Evolutionary conservation across 1,284 basidiomycete species (phyloP).

Genomic region (Leccinum pseudoinsigne): DNA sequence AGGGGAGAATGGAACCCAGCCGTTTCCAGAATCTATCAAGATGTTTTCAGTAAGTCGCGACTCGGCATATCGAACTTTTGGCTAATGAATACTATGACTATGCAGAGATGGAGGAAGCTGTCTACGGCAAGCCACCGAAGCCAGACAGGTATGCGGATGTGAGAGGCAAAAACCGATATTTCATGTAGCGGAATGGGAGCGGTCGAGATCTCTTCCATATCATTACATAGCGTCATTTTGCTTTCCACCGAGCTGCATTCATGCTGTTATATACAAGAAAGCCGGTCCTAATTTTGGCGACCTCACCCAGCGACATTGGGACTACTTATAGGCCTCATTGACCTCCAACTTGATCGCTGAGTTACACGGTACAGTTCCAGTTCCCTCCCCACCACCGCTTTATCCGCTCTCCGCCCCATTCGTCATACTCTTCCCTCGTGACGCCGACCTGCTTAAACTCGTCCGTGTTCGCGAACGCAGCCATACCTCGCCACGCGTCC

Average conservation of each 20-base stretch:
- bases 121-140: constrained; percentile 63
- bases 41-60: constrained; percentile 62
- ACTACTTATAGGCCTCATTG: too few relatives aligned
- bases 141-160: constrained; percentile 57
- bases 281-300: not conserved
- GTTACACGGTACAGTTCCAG: constrained; percentile 51
- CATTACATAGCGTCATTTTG: not conserved
- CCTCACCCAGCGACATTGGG: not conserved
- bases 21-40: constrained; percentile 66
- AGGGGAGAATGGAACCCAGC: constrained; percentile 73
- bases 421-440: constrained; percentile 85
- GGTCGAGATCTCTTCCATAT: not conserved
- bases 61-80: constrained; percentile 4
- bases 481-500: constrained; percentile 95
- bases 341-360: not conserved
- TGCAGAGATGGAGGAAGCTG: constrained; percentile 62
- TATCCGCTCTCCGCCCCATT: constrained; percentile 84
- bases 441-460: constrained; percentile 60
- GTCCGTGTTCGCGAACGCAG: constrained; percentile 68
- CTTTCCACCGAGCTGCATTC: not conserved
- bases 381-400: constrained; percentile 85
- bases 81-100: constrained; percentile 9
- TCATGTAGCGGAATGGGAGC: constrained; percentile 19
- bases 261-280: not conserved
- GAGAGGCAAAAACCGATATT: constrained; percentile 56